These are phyloP conservation scores for Daldinia childiae DNA, from an alignment of 495 filamentous ascomycete species.

Conservation along the genomic window DNA sequence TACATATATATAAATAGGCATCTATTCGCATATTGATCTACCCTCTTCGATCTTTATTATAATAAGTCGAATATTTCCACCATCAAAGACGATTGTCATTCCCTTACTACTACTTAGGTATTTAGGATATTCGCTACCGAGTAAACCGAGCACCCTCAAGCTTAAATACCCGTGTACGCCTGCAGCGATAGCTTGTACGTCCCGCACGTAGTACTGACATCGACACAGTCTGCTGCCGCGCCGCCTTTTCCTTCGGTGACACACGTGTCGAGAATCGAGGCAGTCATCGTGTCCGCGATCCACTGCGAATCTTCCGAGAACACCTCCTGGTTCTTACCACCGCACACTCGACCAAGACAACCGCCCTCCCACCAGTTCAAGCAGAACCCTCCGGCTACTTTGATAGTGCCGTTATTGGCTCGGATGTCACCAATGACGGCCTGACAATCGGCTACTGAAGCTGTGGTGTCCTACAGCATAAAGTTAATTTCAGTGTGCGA, in stretches of 20 bases:
- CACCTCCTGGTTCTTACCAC: constrained; percentile 8
- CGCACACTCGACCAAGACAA: constrained; percentile 11
- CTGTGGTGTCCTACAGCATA: not conserved
- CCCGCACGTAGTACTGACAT: constrained; percentile 15
- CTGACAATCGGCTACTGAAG: not conserved
- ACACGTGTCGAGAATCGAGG: constrained; percentile 10
- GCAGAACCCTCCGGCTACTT: constrained; percentile 6
- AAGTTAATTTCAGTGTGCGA: not conserved
- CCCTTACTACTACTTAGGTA: not conserved
- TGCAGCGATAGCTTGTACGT: constrained; percentile 11
- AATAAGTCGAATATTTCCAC: too few relatives aligned
- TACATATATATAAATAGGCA: not conserved
- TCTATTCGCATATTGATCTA: not conserved
- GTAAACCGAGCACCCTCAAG: not conserved
- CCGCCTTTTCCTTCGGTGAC: constrained; percentile 7
- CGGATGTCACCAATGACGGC: constrained; percentile 10
- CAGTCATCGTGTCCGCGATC: constrained; percentile 11
- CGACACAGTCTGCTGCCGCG: not conserved
- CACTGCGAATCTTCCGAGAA: constrained; percentile 1
- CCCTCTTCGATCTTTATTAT: not conserved
- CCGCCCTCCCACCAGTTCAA: constrained; percentile 23
- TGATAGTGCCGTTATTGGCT: not conserved
- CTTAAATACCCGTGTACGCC: not conserved
- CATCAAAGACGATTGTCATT: too few relatives aligned
- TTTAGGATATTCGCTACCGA: not conserved